Evolutionary conservation across 495 filamentous ascomycete genomes (phyloP).

Genomic region (Emericellopsis terricola): DNA sequence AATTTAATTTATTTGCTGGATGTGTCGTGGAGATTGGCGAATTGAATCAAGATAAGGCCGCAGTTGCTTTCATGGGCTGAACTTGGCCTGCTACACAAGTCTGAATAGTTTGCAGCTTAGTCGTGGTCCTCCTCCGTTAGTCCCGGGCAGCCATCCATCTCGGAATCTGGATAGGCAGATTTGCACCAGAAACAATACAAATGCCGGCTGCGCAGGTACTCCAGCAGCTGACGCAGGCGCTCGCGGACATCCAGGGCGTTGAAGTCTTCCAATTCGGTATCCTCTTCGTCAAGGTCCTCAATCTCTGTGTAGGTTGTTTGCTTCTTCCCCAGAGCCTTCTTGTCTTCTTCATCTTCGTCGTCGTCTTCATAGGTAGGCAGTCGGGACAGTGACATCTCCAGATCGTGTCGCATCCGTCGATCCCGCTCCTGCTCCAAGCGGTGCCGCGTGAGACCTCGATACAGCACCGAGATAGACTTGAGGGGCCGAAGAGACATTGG

Average conservation of each 20-base stretch:
- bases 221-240: constrained; percentile 42
- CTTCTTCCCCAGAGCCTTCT: constrained; percentile 26
- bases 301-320: constrained; percentile 25
- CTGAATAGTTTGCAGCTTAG: no score
- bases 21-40: no score
- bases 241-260: constrained; percentile 46
- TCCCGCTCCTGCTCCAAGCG: constrained; percentile 55
- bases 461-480: constrained; percentile 58
- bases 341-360: constrained; percentile 33
- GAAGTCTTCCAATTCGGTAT: constrained; percentile 73
- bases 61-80: no score
- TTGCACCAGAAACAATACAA: constrained; percentile 98
- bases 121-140: constrained; percentile 85
- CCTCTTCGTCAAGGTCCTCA: constrained; percentile 67
- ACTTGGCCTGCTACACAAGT: no score
- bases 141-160: constrained; percentile 83
- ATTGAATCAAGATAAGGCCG: no score
- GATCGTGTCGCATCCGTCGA: constrained; percentile 44
- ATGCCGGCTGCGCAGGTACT: constrained; percentile 48
- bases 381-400: constrained; percentile 41
- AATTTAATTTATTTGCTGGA: no score
- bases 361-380: constrained; percentile 32
- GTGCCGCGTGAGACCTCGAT: constrained; percentile 50
- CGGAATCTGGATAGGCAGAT: constrained; percentile 45
- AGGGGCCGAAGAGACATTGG: constrained; percentile 26